Evolutionary conservation across 2,329 filamentous ascomycete genomes (phyloP), one percentile per base, ranked within the genome.

Genomic region (Juglanconis juglandina): DNA sequence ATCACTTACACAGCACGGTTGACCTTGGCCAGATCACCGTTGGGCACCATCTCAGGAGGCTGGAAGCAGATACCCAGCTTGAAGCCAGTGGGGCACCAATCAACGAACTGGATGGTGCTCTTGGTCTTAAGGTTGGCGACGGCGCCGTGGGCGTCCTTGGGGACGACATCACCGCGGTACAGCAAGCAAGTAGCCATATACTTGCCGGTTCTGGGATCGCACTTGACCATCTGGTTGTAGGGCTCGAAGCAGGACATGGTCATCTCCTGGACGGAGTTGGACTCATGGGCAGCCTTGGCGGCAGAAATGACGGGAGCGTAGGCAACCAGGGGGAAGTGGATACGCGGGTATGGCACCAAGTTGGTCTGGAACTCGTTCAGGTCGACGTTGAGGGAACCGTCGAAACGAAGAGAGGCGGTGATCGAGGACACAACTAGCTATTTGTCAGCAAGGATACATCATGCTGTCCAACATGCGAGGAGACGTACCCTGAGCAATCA

Each of bases 31-130:
- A 98, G 87, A 75, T 98, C 95, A 72, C 94, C 94, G 81, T 97
- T 96, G 73, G 92, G 95, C 60, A 98, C 94, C 80, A 91, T 90
- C 83, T 96, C 87, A 68, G 94, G 94, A 74, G 93, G 91, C 84
- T 98, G 93, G 88, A 96, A 98, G 90, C 93, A 97, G 85, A 99
- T 99, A 85, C 95, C 95, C 70, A 99, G 91, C 91, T 99, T 99
- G 90, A 99, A 99, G 69, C 95, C 95, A 79, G 95, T 99, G 64
- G 95, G 95, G 87, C 95, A 99, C 95, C 95, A 99, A 82, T 99
- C 95, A 75, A 99, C 95, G 76, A 98, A 96, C 82, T 98, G 93
- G 76, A 99, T 96, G 71, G 95, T 96, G 73, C 92, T 90, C 90
- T 97, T 98, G 78, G 95, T 96, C 91, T 98, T 99, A 75, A 98